Percentiles rank a stretch among this genome's conserved stretches.
Conservation (phyloP, 2,329 filamentous ascomycete genomes). For the Neonectria sp. region DNA sequence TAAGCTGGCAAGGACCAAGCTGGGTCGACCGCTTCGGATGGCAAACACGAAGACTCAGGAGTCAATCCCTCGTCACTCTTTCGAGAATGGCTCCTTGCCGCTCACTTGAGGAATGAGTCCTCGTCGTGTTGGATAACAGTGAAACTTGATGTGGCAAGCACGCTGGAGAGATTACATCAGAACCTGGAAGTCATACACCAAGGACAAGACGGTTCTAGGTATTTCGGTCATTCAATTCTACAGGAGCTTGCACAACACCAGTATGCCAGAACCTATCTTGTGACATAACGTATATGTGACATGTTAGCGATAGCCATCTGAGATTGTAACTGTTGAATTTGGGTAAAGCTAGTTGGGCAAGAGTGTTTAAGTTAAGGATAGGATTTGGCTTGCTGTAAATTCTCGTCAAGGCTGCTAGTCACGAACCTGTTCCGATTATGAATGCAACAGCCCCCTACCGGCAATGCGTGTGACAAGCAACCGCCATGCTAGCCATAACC, state of each 20-base stretch:
- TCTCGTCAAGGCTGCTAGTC: no score
- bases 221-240: neutral
- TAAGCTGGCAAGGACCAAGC: conserved; percentile 47
- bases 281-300: neutral
- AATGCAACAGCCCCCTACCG: no score
- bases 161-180: neutral
- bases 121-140: neutral
- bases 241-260: neutral
- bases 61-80: conserved; percentile 31
- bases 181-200: neutral
- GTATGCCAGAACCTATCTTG: neutral
- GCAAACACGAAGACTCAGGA: conserved; percentile 9
- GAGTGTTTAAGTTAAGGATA: no score
- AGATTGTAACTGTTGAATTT: neutral
- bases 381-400: no score
- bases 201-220: neutral
- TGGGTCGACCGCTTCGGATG: neutral
- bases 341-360: no score
- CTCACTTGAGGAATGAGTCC: conserved; percentile 27
- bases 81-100: conserved; percentile 29
- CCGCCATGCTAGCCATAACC: no score
- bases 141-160: neutral
- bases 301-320: neutral
- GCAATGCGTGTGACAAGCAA: no score
- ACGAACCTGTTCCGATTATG: no score